phyloP scores from a whole-genome alignment of 768 basidiomycete genomes.

The Gelatoporia subvermispora region DNA sequence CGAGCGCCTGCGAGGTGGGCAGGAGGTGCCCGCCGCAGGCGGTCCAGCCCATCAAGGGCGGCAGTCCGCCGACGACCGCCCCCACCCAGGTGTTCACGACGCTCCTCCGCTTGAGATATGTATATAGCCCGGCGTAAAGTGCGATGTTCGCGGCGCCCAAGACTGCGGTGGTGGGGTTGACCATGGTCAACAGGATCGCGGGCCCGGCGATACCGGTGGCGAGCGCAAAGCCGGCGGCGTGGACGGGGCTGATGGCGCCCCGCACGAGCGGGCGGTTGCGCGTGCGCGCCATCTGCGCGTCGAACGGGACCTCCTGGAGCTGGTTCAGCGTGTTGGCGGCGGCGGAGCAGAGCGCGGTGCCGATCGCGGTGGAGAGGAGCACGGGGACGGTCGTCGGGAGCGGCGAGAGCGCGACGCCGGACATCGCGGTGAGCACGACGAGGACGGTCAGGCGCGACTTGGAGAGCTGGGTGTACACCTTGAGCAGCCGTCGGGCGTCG shows the following conservation, averaged over 20 bases:
- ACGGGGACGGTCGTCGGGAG: conserved; percentile 79
- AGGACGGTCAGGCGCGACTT: conserved; percentile 82
- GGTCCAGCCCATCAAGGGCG: conserved; percentile 98
- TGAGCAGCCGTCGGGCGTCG: conserved; percentile 48
- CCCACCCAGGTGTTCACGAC: conserved; percentile 93
- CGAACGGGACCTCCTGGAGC: conserved; percentile 89
- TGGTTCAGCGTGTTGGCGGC: conserved; percentile 96
- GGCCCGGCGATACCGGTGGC: conserved; percentile 78
- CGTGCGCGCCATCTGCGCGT: conserved; percentile 94
- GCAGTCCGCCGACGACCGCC: conserved; percentile 85
- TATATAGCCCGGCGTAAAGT: conserved; percentile 90
- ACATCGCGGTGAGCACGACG: conserved; percentile 85
- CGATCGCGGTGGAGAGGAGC: conserved; percentile 80
- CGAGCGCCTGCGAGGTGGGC: conserved; percentile 48
- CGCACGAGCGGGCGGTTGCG: conserved; percentile 83
- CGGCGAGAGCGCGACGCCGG: conserved; percentile 90
- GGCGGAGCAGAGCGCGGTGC: conserved; percentile 87
- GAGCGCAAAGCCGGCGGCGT: conserved; percentile 76
- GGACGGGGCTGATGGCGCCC: conserved; percentile 76
- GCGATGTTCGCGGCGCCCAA: conserved; percentile 82
- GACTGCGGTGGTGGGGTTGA: conserved; percentile 80
- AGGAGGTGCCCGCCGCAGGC: conserved; percentile 81
- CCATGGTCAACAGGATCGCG: conserved; percentile 70
- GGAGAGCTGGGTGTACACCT: conserved; percentile 74
- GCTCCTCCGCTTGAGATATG: conserved; percentile 82